Evolutionary conservation across 176 grass and related monocot species (phyloP).

Genomic region (Avena insularis): DNA sequence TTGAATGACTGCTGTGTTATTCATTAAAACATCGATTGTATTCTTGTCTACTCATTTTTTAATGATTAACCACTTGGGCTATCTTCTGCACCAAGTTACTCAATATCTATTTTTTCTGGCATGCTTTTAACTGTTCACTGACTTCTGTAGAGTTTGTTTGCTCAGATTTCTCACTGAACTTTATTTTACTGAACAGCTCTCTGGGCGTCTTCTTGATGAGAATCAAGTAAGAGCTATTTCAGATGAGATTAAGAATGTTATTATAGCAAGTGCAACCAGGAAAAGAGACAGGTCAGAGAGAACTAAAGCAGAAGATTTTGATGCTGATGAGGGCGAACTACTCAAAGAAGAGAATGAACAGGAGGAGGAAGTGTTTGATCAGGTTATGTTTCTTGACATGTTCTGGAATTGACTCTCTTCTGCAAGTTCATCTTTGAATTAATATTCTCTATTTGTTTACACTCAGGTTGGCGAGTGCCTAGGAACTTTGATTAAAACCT

Average conservation of each 20-base stretch:
- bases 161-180: conserved; percentile 12
- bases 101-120: neutral
- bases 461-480: conserved; percentile 93
- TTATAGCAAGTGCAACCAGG: conserved; percentile 91
- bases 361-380: conserved; percentile 99
- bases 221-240: conserved; percentile 85
- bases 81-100: neutral
- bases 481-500: conserved; percentile 97
- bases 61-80: neutral
- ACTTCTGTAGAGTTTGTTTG: neutral
- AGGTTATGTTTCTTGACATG: conserved; percentile 53
- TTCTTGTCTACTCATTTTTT: neutral
- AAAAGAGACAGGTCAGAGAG: conserved; percentile 88
- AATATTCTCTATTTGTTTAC: conserved; percentile 10
- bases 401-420: neutral
- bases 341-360: conserved; percentile 99
- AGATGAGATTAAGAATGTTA: conserved; percentile 98
- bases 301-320: conserved; percentile 95
- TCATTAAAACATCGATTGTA: neutral
- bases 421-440: conserved; percentile 38
- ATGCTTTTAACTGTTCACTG: neutral
- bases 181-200: conserved; percentile 62
- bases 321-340: conserved; percentile 97
- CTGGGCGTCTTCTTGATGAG: conserved; percentile 84
- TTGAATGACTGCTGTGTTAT: neutral